These are phyloP conservation scores for Plantago coronopus DNA, from an alignment of 305 asterid genomes.

Conservation along the genomic window DNA sequence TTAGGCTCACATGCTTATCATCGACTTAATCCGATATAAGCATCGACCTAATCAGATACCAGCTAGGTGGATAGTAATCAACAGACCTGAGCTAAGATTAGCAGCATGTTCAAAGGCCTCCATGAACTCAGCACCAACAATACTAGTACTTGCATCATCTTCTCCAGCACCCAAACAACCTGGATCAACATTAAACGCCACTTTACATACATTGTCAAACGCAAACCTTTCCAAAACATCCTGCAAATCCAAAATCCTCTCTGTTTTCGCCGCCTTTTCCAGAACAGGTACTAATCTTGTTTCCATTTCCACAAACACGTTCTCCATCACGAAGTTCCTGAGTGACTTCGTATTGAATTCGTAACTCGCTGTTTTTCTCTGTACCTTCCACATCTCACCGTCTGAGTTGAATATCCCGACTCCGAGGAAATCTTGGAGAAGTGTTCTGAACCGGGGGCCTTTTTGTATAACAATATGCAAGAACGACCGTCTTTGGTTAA, in stretches of 20 bases:
- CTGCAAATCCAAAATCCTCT: constrained; percentile 43
- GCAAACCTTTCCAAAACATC: constrained; percentile 64
- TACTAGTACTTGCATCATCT: constrained; percentile 35
- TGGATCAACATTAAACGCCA: constrained; percentile 65
- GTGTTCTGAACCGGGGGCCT: constrained; percentile 49
- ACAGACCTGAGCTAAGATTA: constrained; percentile 36
- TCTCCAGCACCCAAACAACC: constrained; percentile 34
- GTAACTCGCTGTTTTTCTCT: constrained; percentile 66
- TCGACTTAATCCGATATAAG: too few species aligned
- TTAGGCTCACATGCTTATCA: too few species aligned
- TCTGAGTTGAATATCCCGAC: constrained; percentile 59
- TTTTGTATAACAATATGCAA: neutral
- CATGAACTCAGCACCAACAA: constrained; percentile 50
- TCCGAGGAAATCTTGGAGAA: constrained; percentile 57
- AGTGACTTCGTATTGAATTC: constrained; percentile 72
- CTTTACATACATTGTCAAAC: constrained; percentile 59
- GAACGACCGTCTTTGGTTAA: too few species aligned
- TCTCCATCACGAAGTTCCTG: constrained; percentile 56
- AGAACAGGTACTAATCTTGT: constrained; percentile 47
- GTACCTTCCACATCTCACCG: constrained; percentile 48
- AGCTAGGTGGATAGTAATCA: too few species aligned
- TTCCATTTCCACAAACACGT: constrained; percentile 40
- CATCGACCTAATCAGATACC: too few species aligned
- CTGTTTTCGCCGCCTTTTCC: constrained; percentile 23
- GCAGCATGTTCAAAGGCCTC: constrained; percentile 66